Percentiles rank a stretch among this genome's conserved stretches.
Conservation (phyloP, 805 yeast genomes). For the Candida xyloterini region DNA sequence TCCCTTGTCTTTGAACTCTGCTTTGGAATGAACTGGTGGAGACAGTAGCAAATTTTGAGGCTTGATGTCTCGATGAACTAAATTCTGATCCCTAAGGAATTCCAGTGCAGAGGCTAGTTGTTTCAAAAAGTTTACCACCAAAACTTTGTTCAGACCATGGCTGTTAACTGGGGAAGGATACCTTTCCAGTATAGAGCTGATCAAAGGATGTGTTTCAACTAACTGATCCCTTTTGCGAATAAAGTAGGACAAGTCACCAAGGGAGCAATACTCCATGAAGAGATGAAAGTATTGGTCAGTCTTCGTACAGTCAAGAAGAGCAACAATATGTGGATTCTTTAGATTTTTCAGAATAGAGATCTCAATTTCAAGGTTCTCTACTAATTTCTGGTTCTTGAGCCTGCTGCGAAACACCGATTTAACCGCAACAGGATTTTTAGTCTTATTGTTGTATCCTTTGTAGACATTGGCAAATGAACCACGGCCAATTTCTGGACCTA, state of each 20-base stretch:
- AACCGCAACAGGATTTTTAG: constrained; percentile 72
- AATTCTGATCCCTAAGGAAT: constrained; percentile 76
- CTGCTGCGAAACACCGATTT: constrained; percentile 83
- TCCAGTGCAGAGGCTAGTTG: constrained; percentile 82
- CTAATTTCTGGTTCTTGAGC: constrained; percentile 77
- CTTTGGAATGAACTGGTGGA: constrained; percentile 71
- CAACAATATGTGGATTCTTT: constrained; percentile 91
- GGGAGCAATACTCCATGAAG: constrained; percentile 93
- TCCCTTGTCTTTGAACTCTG: constrained; percentile 53
- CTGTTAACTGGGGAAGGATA: constrained; percentile 78
- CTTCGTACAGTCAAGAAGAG: constrained; percentile 76
- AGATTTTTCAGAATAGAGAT: constrained; percentile 83
- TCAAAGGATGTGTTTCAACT: constrained; percentile 70
- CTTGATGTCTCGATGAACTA: constrained; percentile 93
- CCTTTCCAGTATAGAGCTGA: constrained; percentile 69
- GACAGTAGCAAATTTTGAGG: constrained; percentile 85
- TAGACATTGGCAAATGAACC: constrained; percentile 96
- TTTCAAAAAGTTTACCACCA: constrained; percentile 80
- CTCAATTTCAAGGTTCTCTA: constrained; percentile 91
- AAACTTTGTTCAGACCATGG: constrained; percentile 74
- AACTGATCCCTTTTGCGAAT: constrained; percentile 75
- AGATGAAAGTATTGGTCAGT: constrained; percentile 76
- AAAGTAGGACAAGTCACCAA: constrained; percentile 89
- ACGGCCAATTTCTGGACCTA: constrained; percentile 87
- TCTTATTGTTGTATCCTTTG: constrained; percentile 63